Evolutionary conservation across 2,329 filamentous ascomycete species (phyloP).

Genomic region (Scedosporium aurantiacum): DNA sequence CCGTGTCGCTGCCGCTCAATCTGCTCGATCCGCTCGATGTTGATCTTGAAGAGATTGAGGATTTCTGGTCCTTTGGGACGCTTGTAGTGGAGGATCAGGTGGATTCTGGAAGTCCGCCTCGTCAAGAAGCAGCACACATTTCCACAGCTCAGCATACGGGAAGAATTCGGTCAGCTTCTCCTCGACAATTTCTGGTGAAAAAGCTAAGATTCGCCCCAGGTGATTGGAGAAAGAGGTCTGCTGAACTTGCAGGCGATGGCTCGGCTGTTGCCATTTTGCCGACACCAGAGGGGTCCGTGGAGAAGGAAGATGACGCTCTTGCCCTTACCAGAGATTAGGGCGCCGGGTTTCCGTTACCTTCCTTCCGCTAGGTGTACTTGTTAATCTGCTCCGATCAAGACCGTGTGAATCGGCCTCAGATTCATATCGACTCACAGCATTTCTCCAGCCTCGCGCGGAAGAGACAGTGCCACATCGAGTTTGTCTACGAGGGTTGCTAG

Average conservation of each 20-base stretch:
- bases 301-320: constrained; percentile 32
- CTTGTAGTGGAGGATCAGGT: constrained; percentile 31
- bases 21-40: too few relatives aligned
- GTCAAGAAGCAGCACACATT: constrained; percentile 26
- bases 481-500: too few relatives aligned
- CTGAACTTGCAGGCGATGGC: constrained; percentile 27
- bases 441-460: too few relatives aligned
- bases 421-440: too few relatives aligned
- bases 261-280: constrained; percentile 38
- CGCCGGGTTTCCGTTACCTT: too few relatives aligned
- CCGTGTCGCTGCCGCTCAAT: too few relatives aligned
- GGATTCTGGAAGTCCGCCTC: constrained; percentile 33
- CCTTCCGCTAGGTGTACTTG: too few relatives aligned
- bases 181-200: constrained; percentile 29
- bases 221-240: constrained; percentile 36
- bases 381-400: too few relatives aligned
- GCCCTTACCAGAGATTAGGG: constrained; percentile 33
- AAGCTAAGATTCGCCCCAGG: constrained; percentile 37
- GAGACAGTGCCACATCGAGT: too few relatives aligned
- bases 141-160: constrained; percentile 27
- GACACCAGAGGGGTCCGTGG: constrained; percentile 35
- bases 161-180: constrained; percentile 29
- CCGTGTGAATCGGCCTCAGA: too few relatives aligned
- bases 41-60: too few relatives aligned
- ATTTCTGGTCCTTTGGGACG: too few relatives aligned